Conservation (phyloP, 163 green algal species). For the Scenedesmus sp. region DNA sequence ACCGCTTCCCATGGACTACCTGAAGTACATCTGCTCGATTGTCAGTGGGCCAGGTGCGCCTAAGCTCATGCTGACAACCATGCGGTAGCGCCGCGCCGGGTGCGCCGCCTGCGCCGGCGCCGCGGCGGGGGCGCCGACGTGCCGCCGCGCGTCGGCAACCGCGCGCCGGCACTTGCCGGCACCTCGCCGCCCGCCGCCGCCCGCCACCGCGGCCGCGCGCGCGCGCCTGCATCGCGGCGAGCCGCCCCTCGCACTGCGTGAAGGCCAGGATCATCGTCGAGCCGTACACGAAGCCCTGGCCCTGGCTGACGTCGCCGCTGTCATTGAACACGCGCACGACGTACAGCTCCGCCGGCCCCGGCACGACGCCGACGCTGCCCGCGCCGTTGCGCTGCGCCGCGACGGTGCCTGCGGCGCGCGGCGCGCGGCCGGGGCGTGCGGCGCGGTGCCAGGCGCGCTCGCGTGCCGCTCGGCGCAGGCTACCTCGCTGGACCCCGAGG, state of each 20-base stretch:
- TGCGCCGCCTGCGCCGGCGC: not conserved
- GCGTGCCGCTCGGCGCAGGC: too few species aligned
- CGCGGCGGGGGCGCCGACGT: too few species aligned
- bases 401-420: conserved; percentile 45
- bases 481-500: too few species aligned
- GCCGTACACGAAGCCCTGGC: conserved; percentile 44
- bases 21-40: conserved; percentile 45
- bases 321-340: conserved; percentile 37
- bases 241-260: conserved; percentile 42
- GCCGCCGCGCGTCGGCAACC: too few species aligned
- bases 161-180: too few species aligned
- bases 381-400: conserved; percentile 17
- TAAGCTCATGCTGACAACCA: conserved; percentile 47
- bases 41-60: conserved; percentile 39
- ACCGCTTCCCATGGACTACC: too few species aligned
- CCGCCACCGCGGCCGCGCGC: too few species aligned
- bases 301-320: conserved; percentile 42
- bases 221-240: conserved; percentile 27
- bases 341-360: conserved; percentile 32
- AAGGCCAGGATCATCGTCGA: conserved; percentile 38
- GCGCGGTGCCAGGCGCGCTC: too few species aligned
- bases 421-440: too few species aligned
- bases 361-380: conserved; percentile 30
- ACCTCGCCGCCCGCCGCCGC: too few species aligned
- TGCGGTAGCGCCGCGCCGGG: conserved; percentile 26